phyloP scores from a whole-genome alignment of 371 early-diverging fungal genomes.

The Lichtheimia ornata region DNA sequence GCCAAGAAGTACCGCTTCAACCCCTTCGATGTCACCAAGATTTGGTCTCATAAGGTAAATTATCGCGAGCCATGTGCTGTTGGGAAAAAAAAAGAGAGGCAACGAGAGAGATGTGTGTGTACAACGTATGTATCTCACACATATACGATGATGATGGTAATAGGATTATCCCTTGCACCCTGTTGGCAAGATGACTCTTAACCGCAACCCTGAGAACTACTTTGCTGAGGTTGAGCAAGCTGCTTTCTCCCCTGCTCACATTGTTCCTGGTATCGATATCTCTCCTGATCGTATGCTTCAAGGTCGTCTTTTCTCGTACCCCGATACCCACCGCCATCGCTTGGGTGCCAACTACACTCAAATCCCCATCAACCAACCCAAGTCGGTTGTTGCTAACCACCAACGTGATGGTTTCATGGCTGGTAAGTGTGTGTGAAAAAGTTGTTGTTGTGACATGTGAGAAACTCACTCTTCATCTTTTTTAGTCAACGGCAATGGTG shows the following conservation, averaged over 20 bases:
- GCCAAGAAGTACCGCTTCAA: conserved; percentile 77
- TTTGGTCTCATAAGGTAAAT: conserved; percentile 68
- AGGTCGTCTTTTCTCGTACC: conserved; percentile 77
- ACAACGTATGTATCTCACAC: conserved; percentile 35
- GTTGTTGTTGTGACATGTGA: no score
- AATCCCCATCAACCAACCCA: conserved; percentile 71
- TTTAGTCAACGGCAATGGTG: conserved; percentile 65
- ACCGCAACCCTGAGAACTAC: conserved; percentile 80
- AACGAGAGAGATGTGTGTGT: neutral
- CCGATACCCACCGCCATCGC: conserved; percentile 80
- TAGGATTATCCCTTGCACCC: conserved; percentile 37
- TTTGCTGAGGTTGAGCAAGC: conserved; percentile 83
- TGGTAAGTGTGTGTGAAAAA: neutral
- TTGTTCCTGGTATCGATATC: conserved; percentile 77
- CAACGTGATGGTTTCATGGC: conserved; percentile 78
- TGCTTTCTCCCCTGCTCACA: conserved; percentile 74
- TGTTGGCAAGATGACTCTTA: conserved; percentile 73
- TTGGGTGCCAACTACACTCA: conserved; percentile 75
- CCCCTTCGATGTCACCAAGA: conserved; percentile 85
- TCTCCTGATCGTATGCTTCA: conserved; percentile 77
- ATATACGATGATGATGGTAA: conserved; percentile 42
- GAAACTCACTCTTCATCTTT: neutral
- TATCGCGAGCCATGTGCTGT: no score
- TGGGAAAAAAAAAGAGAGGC: no score
- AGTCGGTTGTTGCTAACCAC: conserved; percentile 56